Evolutionary conservation across 2,329 filamentous ascomycete species (phyloP).

Genomic region (Beauveria sp.): DNA sequence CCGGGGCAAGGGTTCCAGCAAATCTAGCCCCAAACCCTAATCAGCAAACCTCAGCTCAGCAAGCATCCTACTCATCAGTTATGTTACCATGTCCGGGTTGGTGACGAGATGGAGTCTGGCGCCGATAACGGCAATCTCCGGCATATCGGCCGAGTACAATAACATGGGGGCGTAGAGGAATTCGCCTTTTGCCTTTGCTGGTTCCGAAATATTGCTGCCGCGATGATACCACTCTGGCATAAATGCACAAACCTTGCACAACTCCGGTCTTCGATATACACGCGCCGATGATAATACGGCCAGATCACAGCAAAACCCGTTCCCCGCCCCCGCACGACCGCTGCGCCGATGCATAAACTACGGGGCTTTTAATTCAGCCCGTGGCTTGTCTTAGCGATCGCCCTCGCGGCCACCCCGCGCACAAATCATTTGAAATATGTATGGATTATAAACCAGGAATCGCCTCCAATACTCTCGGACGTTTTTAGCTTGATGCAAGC

Average conservation of each 20-base stretch:
- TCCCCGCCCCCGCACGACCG: not conserved
- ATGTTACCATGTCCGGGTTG: not conserved
- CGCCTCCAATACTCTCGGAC: no score
- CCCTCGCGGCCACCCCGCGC: no score
- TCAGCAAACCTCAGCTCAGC: not conserved
- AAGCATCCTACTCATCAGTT: not conserved
- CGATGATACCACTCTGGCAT: no score
- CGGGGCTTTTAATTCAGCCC: conserved; percentile 1
- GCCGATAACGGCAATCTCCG: not conserved
- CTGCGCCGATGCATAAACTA: conserved; percentile 2
- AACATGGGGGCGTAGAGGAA: not conserved
- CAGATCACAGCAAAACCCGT: not conserved
- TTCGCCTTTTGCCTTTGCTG: not conserved
- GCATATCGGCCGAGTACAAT: not conserved
- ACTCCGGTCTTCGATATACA: not conserved
- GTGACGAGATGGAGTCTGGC: not conserved
- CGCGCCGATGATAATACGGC: not conserved
- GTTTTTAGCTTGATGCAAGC: no score
- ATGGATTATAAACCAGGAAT: no score
- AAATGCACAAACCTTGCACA: not conserved
- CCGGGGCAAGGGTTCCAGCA: conserved; percentile 1
- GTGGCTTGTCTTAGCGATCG: no score
- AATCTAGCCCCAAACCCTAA: conserved; percentile 11
- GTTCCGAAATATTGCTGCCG: no score
- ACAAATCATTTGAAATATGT: no score